These are phyloP conservation scores for Elaeagnus macrophylla DNA, from an alignment of 306 rosid genomes.

Conservation along the genomic window DNA sequence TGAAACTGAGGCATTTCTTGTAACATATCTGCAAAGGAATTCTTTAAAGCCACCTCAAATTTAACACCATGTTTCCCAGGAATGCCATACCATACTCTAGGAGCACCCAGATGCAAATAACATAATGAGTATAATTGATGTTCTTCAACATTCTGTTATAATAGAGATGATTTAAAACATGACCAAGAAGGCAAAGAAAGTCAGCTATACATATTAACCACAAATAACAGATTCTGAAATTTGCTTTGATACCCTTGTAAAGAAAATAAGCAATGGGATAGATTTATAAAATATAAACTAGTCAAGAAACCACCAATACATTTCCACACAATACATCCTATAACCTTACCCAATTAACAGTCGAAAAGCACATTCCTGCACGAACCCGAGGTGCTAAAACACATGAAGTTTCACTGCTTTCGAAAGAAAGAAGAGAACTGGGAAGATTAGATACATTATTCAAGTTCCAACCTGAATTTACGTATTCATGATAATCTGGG, in stretches of 20 bases:
- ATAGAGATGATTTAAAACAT: neutral
- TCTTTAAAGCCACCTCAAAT: conserved; percentile 42
- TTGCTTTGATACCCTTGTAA: neutral
- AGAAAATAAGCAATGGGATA: neutral
- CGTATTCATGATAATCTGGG: conserved; percentile 27
- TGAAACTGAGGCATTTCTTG: conserved; percentile 25
- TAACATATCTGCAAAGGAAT: conserved; percentile 26
- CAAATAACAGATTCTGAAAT: neutral
- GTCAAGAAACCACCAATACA: conserved; percentile 2
- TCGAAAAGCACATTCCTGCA: conserved; percentile 85
- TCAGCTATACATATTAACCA: neutral
- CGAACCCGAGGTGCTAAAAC: conserved; percentile 37
- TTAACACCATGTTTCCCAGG: conserved; percentile 40
- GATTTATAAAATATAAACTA: neutral
- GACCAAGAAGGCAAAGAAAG: conserved; percentile 1
- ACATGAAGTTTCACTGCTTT: conserved; percentile 37
- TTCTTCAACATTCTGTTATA: conserved; percentile 67
- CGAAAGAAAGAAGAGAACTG: conserved; percentile 80
- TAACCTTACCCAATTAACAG: conserved; percentile 61
- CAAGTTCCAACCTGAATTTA: conserved; percentile 78
- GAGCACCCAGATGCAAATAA: conserved; percentile 71
- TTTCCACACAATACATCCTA: neutral
- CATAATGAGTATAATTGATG: conserved; percentile 58
- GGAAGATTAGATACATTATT: conserved; percentile 40
- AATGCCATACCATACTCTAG: conserved; percentile 67